These are phyloP conservation scores for Thalassiosira tumida DNA, from an alignment of 352 stramenopile genomes.

Conservation along the genomic window DNA sequence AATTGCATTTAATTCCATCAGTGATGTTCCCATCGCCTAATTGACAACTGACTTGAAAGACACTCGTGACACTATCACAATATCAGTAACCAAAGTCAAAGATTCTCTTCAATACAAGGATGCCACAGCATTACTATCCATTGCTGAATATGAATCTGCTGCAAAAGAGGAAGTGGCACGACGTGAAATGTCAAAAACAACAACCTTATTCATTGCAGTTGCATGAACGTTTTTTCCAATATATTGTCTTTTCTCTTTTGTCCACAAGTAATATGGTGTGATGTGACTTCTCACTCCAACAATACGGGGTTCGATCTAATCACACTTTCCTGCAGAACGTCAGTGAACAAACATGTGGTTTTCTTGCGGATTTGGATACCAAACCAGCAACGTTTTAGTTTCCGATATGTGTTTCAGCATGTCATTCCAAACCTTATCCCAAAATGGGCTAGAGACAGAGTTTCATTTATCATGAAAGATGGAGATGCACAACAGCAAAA, in stretches of 20 bases:
- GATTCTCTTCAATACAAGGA: no score
- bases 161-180: neutral
- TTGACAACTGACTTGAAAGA: neutral
- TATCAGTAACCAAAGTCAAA: no score
- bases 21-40: slow-evolving; percentile 17
- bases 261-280: neutral
- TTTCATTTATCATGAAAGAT: slow-evolving; percentile 72
- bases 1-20: slow-evolving; percentile 22
- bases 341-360: neutral
- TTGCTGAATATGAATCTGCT: no score
- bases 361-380: neutral
- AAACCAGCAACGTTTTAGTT: neutral
- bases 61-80: no score
- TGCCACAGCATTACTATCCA: no score
- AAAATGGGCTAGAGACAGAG: neutral
- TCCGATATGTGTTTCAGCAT: neutral
- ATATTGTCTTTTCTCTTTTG: neutral
- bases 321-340: slow-evolving; percentile 39
- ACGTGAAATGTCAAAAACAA: slow-evolving; percentile 24
- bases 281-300: slow-evolving; percentile 49
- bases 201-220: neutral
- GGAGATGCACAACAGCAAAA: slow-evolving; percentile 67
- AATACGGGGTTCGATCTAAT: slow-evolving; percentile 65
- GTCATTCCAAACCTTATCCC: slow-evolving; percentile 15
- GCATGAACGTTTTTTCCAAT: slow-evolving; percentile 7